Evolutionary conservation across 495 filamentous ascomycete genomes (phyloP), one percentile per base, ranked within the genome.

Genomic region (Penicillium egyptiacum): DNA sequence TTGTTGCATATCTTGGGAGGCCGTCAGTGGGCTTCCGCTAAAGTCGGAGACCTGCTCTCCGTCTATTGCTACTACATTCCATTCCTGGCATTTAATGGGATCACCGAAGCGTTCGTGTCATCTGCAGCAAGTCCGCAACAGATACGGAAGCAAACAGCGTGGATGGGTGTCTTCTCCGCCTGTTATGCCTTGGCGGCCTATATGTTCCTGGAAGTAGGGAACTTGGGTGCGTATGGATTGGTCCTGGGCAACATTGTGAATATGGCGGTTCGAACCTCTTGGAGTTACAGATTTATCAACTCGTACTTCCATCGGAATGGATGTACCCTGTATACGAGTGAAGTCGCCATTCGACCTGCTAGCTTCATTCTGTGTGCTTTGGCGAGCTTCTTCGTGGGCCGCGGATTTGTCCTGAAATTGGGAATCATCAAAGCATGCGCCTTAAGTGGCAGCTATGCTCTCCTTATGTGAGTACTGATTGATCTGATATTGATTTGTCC

Each of bases 11-110:
- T 92, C 30, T 70, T 96, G 28, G 89, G 90, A 6, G 92, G 95
- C 14, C 66, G 75, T 1, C 79, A 79, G 47, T 98, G 94, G 94
- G 64, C 75, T 3, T 75, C 78, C 12, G 75, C 81, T 2, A 78
- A 82, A 39, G 80, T 87, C 8, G 83, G 82, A 37, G 83, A 84
- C n/a, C 83, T 92, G 5, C 77, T 98, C 10, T 81, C 88, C 0
- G 78, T 80, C 1, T 98, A 96, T 73, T 92, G 88, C 72, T 90
- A 88, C 66, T 96, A 96, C 68, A 90, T 99, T 57, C 94, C 94
- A 16, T 82, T 98, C 6, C 76, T 99, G 1, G 95, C 92, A 1
- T 71, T 96, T 58, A 99, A 99, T 65, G 94, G 94, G 40, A 84
- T 97, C 28, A 83, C 86, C 2, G 94, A 99, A 73, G 90, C 93